These are phyloP conservation scores for Lagenaria siceraria DNA, from an alignment of 306 rosid species.

Conservation along the genomic window DNA sequence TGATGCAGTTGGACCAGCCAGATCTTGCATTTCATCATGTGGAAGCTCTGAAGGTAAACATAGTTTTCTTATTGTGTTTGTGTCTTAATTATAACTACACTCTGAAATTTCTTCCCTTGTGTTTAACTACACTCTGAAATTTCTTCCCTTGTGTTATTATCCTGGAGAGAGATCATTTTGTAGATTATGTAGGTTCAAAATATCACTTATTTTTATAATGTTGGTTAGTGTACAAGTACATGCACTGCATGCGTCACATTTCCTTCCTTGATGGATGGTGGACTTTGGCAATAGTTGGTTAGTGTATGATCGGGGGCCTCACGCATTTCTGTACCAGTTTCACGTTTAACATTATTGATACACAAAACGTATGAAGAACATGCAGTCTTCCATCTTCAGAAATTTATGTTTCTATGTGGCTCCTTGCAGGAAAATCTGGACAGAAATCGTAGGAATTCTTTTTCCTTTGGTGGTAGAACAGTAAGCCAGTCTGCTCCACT, in stretches of 20 bases:
- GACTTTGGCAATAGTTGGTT: background rate
- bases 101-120: background rate
- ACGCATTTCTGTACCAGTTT: background rate
- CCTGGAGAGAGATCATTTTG: background rate
- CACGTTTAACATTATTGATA: background rate
- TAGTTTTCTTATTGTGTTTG: background rate
- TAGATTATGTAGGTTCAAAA: background rate
- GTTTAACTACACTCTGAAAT: background rate
- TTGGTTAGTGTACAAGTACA: background rate
- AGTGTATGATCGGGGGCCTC: too few relatives aligned
- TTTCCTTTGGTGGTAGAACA: slow-evolving; percentile 37
- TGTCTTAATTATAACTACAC: background rate
- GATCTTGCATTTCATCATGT: slow-evolving; percentile 46
- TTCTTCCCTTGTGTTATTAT: background rate
- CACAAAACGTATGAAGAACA: background rate
- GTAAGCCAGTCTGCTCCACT: slow-evolving; percentile 95
- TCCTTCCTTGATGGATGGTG: background rate
- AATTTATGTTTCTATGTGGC: slow-evolving; percentile 10
- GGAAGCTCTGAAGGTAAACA: slow-evolving; percentile 43
- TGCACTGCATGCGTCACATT: background rate
- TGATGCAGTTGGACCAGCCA: slow-evolving; percentile 45
- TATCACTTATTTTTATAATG: background rate
- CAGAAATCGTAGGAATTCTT: slow-evolving; percentile 33
- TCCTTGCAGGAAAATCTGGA: slow-evolving; percentile 56
- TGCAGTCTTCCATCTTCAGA: background rate